A percentile compares a stretch with the other conserved stretches of the same genome.
phyloP scores from a whole-genome alignment of 768 basidiomycete species.

The Mycena rosella region DNA sequence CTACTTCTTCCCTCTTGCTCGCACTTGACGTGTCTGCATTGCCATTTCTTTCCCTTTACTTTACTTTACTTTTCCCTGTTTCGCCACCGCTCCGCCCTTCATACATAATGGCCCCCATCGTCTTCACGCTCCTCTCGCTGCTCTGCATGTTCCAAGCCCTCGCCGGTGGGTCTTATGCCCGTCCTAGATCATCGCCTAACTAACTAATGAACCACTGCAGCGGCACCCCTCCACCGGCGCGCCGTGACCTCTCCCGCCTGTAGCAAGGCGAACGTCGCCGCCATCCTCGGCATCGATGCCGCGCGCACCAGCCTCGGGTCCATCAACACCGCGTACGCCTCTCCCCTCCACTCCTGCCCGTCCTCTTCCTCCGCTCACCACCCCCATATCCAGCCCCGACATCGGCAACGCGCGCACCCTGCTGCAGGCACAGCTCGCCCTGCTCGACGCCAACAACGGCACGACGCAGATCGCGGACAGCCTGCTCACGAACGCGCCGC shows the following conservation, averaged over 20 bases:
- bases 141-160: slow-evolving; percentile 12
- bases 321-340: slow-evolving; percentile 16
- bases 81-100: too few relatives aligned
- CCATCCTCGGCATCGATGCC: neutral
- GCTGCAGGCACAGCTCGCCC: slow-evolving; percentile 18
- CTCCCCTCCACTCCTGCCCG: neutral
- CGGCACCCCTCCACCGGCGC: slow-evolving; percentile 4
- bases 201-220: too few relatives aligned
- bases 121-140: slow-evolving; percentile 4
- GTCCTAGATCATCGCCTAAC: too few relatives aligned
- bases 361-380: too few relatives aligned
- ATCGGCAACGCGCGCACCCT: slow-evolving; percentile 17
- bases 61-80: too few relatives aligned
- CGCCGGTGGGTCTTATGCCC: slow-evolving; percentile 19
- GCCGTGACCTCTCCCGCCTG: neutral
- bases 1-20: too few relatives aligned
- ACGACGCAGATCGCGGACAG: slow-evolving; percentile 10
- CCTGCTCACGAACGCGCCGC: neutral
- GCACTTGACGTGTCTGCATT: too few relatives aligned
- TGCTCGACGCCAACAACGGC: slow-evolving; percentile 25
- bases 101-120: slow-evolving; percentile 6
- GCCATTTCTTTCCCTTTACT: too few relatives aligned
- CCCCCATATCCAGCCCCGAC: slow-evolving; percentile 18
- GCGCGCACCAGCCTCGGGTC: neutral
- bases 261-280: neutral